Conservation (phyloP, 1,284 basidiomycete species). For the Ustilago hordei region DNA sequence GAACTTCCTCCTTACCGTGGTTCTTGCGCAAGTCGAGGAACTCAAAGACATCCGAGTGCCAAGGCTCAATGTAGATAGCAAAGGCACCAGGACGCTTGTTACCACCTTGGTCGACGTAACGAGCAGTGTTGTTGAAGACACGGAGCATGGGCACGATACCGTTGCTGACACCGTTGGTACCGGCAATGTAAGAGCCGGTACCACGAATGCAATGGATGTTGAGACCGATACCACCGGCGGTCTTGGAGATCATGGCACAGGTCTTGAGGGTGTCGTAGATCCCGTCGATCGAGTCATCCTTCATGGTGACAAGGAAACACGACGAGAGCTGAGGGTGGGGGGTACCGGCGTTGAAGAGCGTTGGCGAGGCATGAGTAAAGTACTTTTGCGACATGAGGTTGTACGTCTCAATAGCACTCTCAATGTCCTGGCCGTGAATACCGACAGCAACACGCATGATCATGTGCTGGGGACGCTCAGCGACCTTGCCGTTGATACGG, state of each 20-base stretch:
- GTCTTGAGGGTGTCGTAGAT: conserved; percentile 99
- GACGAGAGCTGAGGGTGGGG: conserved; percentile 94
- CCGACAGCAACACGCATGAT: conserved; percentile 99
- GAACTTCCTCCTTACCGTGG: conserved; percentile 97
- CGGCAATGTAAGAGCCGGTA: conserved; percentile 87
- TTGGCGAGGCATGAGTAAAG: conserved; percentile 98
- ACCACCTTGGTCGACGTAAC: conserved; percentile 98
- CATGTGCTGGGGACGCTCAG: conserved; percentile 98
- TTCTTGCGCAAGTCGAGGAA: conserved; percentile 99
- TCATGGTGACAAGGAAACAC: conserved; percentile 98
- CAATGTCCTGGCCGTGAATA: conserved; percentile 91
- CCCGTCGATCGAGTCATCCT: conserved; percentile 98
- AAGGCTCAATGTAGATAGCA: conserved; percentile 96
- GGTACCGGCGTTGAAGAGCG: conserved; percentile 98
- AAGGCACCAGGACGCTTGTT: conserved; percentile 99
- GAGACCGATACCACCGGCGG: conserved; percentile 96
- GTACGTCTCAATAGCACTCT: conserved; percentile 86
- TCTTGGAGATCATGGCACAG: conserved; percentile 99
- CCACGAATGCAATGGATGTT: conserved; percentile 97
- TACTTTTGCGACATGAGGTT: conserved; percentile 84
- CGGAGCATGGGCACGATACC: conserved; percentile 99
- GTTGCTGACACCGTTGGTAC: conserved; percentile 97
- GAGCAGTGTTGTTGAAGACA: conserved; percentile 96
- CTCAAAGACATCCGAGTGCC: conserved; percentile 97
- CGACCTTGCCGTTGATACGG: conserved; percentile 91